phyloP scores from a whole-genome alignment of 75 land plant species.

The Sequoia sempervirens region DNA sequence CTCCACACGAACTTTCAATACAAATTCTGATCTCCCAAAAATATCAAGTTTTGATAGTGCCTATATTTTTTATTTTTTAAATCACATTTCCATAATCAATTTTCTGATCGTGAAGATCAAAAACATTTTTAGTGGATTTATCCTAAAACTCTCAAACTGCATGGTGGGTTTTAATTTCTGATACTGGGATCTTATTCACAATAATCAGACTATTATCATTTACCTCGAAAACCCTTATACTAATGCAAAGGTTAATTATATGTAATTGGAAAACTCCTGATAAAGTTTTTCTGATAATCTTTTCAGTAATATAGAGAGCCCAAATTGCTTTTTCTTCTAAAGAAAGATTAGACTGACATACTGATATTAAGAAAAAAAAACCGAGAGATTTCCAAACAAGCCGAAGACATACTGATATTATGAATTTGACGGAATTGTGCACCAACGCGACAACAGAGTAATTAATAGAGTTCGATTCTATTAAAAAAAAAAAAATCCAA shows the following conservation, averaged over 20 bases:
- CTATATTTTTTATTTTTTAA: background rate
- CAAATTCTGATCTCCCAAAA: background rate
- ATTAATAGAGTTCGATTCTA: background rate
- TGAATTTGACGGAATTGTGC: background rate
- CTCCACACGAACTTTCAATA: background rate
- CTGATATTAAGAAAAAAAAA: background rate
- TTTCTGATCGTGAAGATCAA: background rate
- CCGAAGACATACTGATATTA: too few relatives aligned
- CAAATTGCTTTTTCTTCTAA: background rate
- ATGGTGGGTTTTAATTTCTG: background rate
- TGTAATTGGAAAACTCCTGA: background rate
- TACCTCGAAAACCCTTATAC: background rate
- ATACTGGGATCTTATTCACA: background rate
- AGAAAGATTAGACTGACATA: background rate
- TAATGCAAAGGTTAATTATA: background rate
- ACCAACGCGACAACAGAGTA: background rate
- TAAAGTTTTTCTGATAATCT: too few relatives aligned
- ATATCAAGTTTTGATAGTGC: background rate
- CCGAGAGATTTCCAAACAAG: background rate
- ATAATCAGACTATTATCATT: background rate
- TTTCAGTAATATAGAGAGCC: background rate
- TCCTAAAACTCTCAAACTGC: background rate
- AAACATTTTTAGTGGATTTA: background rate
- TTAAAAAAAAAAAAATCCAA: too few relatives aligned
- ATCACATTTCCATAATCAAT: background rate